Evolutionary conservation across 2,329 filamentous ascomycete genomes (phyloP).

Genomic region (Verticillium zaregamsianum): DNA sequence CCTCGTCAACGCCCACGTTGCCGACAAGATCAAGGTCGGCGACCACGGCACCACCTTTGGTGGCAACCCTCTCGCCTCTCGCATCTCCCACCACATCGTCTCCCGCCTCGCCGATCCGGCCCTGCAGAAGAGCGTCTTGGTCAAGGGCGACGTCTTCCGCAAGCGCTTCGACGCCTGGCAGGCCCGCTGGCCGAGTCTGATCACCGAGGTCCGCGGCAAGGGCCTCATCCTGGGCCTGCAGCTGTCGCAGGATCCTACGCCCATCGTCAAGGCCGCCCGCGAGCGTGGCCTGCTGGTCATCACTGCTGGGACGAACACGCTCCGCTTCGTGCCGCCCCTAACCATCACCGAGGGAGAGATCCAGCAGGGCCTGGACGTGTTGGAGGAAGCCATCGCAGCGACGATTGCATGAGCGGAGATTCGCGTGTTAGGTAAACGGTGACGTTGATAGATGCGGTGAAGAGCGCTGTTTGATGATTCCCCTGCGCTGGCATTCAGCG

Average conservation of each 20-base stretch:
- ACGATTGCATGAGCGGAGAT: conserved; percentile 17
- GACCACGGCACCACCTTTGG: conserved; percentile 95
- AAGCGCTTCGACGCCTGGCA: conserved; percentile 43
- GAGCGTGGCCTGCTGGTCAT: conserved; percentile 87
- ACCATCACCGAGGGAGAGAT: conserved; percentile 80
- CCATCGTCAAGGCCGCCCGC: conserved; percentile 77
- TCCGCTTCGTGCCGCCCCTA: conserved; percentile 87
- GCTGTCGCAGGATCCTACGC: conserved; percentile 66
- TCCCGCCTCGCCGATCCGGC: conserved; percentile 66
- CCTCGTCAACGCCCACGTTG: conserved; percentile 34
- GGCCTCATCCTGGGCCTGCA: conserved; percentile 88
- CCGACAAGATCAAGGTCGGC: conserved; percentile 49
- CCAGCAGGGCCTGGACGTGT: conserved; percentile 66
- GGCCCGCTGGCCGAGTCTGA: conserved; percentile 57
- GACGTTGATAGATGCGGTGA: background rate
- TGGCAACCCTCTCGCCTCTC: conserved; percentile 81
- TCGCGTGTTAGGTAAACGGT: background rate
- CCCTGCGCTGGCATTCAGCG: background rate
- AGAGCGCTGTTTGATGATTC: background rate
- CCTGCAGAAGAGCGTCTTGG: conserved; percentile 65
- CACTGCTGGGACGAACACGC: conserved; percentile 86
- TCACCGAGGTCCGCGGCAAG: conserved; percentile 75
- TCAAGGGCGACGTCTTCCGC: conserved; percentile 55
- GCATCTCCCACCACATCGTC: conserved; percentile 83
- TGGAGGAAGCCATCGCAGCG: conserved; percentile 61